Evolutionary conservation across 139 green algal genomes (phyloP), one percentile per base, ranked within the genome.

Genomic region (Axilococcus clingmanii): DNA sequence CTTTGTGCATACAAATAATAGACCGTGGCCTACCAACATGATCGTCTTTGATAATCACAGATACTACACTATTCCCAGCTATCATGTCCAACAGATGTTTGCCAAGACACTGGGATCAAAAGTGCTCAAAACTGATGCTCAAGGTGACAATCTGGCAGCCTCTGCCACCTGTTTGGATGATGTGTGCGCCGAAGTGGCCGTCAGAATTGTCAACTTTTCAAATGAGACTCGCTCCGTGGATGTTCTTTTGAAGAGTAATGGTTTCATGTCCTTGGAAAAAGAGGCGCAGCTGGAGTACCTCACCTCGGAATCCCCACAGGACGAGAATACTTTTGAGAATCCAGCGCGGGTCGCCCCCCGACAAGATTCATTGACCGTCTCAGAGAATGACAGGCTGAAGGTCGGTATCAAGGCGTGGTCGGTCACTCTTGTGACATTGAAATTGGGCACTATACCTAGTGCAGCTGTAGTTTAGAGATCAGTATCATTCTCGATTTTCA

Each of bases 81-180:
- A 75, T 58, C 52, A 72, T 20, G 70, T 82, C 56, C 74, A 82
- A 52, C 55, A 48, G 32, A 61, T 82, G 44, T 82, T 77, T 48
- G 41, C 55, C 22, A 20, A 62, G 37, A 30, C 49, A 8, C 54
- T 63, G 42, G 68, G 72, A n/a, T 41, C 48, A 0, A 34, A 48
- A 19, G 66, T 67, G 33, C 41, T 59, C 17, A 11, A 31, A 3
- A 59, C 36, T 8, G 20, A 23, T 0, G 56, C 58, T 16, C 52
- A 45, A 24, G 34, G 47, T 30, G 35, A 56, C 12, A 64, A 22
- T 27, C 35, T 68, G 23, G 57, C 33, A 5, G 46, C 40, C 7
- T 75, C 68, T 1, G 55, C 63, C 35, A 78, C 68, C 40, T 80
- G 71, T 58, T 48, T 60, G 37, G 48, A 57, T 34, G 16, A 46